Percentiles rank a stretch among this genome's conserved stretches.
Evolutionary conservation across 495 filamentous ascomycete species (phyloP).

Genomic region (Thermochaetoides thermophila): DNA sequence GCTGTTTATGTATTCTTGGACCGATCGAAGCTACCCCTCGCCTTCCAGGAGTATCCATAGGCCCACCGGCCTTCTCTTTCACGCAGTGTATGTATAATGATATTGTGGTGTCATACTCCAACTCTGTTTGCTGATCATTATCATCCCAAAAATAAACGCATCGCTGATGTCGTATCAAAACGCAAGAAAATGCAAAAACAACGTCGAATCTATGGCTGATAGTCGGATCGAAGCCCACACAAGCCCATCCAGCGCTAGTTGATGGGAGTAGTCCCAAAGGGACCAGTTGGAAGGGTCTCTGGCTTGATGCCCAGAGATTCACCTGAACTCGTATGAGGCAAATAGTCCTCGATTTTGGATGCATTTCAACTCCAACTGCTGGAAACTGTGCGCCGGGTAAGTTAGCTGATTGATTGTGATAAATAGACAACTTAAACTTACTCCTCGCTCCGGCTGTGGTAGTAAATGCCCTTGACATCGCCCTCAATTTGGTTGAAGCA

Average conservation of each 20-base stretch:
- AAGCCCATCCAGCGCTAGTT: too few relatives aligned
- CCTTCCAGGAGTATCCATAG: too few relatives aligned
- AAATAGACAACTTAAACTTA: constrained; percentile 29
- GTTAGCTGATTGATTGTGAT: constrained; percentile 2
- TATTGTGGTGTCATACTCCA: neutral
- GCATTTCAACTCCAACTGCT: constrained; percentile 83
- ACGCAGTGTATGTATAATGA: too few relatives aligned
- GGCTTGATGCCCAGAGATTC: too few relatives aligned
- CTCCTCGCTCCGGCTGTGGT: constrained; percentile 95
- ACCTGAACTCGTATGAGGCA: constrained; percentile 87
- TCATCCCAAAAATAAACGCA: neutral
- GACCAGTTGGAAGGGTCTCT: too few relatives aligned
- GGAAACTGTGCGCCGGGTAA: constrained; percentile 41
- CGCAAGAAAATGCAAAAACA: neutral
- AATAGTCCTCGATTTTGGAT: constrained; percentile 74
- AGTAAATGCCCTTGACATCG: constrained; percentile 85
- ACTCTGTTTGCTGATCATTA: neutral
- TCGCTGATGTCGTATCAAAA: constrained; percentile 4
- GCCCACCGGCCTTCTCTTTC: too few relatives aligned
- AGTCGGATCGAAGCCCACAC: too few relatives aligned
- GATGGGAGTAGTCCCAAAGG: too few relatives aligned
- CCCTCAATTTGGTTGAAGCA: constrained; percentile 90
- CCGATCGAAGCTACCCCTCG: too few relatives aligned
- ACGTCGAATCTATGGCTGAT: too few relatives aligned
- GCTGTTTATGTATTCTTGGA: too few relatives aligned